A percentile compares a stretch with the other conserved stretches of the same genome.
These are phyloP conservation scores for Populus davidiana DNA, from an alignment of 345 rosid species.

Conservation along the genomic window DNA sequence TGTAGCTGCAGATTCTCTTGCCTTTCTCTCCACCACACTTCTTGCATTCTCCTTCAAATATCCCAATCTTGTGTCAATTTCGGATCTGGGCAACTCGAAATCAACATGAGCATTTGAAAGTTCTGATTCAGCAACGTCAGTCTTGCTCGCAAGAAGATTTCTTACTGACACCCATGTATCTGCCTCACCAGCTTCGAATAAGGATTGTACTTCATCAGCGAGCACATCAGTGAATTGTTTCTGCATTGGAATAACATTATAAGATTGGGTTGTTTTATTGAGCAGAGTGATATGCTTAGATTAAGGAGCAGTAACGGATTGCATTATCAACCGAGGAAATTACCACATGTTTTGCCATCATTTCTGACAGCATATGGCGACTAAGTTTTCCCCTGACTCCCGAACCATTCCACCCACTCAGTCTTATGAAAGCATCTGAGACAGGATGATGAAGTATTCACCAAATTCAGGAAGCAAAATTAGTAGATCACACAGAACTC, in stretches of 20 bases:
- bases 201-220: constrained; percentile 48
- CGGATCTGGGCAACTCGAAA: constrained; percentile 54
- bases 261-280: constrained; percentile 7
- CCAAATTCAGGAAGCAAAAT: neutral
- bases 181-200: constrained; percentile 53
- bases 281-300: neutral
- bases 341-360: constrained; percentile 52
- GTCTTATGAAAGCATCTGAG: constrained; percentile 54
- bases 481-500: neutral
- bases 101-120: constrained; percentile 42
- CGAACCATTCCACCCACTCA: constrained; percentile 63
- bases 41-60: constrained; percentile 48
- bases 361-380: constrained; percentile 58
- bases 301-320: neutral
- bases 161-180: constrained; percentile 69
- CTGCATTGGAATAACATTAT: constrained; percentile 35
- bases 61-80: constrained; percentile 43
- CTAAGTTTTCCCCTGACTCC: constrained; percentile 54
- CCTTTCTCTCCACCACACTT: constrained; percentile 60
- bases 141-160: constrained; percentile 59
- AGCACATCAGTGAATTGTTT: constrained; percentile 51
- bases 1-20: constrained; percentile 58
- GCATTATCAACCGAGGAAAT: constrained; percentile 9
- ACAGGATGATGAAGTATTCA: constrained; percentile 5
- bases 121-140: constrained; percentile 47